Evolutionary conservation across 2,329 filamentous ascomycete genomes (phyloP), one percentile per base, ranked within the genome.

Genomic region (Venturia asperata): DNA sequence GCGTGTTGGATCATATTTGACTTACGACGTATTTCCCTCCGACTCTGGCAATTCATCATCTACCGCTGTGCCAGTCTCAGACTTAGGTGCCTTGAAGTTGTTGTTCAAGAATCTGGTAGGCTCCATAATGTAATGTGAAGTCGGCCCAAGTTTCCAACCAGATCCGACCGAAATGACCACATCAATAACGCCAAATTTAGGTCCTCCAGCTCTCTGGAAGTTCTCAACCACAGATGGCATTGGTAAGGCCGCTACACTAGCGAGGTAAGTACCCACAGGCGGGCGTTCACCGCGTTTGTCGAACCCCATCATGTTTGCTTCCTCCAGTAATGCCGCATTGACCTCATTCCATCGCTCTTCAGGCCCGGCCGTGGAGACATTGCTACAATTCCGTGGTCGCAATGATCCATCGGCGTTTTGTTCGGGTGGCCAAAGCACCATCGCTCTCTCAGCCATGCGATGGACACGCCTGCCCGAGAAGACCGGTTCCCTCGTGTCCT

Each of bases 391-490:
- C 56, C 68, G n/a, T 62, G 47, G 3, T 64, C 67, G 55, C 17
- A 65, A n/a, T 24, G 65, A 69, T 7, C 69, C 71, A 62, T 74
- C 70, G n/a, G 67, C 65, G 24, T 70, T 68, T 34, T 70, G 66
- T 5, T 65, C 68, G 1, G 71, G 66, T 17, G 75, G 71, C 10
- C 75, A 66, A 34, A 81, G 72, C 1, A 78, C 68, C 79, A 78
- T 81, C 5, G 79, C 77, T 60, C 77, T 75, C 69, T 82, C 80
- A 3, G 74, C 67, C 62, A 78, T 71, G 17, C 70, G 72, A 42
- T 76, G 71, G 21, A 77, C 69, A 13, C 78, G 72, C 13, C 68
- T 73, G 17, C 80, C 80, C 5, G 74, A 70, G 66, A 80, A 79
- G 13, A 67, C 60, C 30, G 71, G 58, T 27, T 68, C 24, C 66